Percentiles rank a stretch among this genome's conserved stretches.
These are phyloP conservation scores for Psilocybe mexicana DNA, from an alignment of 1,284 basidiomycete species.

Conservation along the genomic window DNA sequence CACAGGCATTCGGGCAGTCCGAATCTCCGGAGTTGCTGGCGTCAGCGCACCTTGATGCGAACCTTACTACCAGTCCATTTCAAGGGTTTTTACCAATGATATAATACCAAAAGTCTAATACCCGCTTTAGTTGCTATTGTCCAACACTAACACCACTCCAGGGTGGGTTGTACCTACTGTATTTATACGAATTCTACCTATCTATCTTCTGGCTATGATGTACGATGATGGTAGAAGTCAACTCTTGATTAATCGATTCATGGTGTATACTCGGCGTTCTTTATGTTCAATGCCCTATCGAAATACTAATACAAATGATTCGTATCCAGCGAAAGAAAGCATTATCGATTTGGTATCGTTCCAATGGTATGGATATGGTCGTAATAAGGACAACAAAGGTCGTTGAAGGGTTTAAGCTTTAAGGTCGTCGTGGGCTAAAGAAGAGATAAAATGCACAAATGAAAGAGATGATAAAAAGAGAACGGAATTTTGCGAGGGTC, in stretches of 20 bases:
- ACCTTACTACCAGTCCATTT: background rate
- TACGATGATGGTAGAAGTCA: background rate
- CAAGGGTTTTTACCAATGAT: conserved; percentile 9
- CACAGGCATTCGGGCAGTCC: conserved; percentile 12
- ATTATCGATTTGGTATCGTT: background rate
- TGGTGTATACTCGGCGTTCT: background rate
- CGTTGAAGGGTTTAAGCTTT: background rate
- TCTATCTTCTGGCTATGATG: background rate
- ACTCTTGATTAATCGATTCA: background rate
- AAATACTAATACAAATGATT: conserved; percentile 2
- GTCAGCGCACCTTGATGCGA: conserved; percentile 14
- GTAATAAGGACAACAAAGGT: background rate
- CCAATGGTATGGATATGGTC: background rate
- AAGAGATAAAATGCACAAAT: background rate
- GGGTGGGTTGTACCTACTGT: too few species aligned
- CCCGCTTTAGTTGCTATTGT: background rate
- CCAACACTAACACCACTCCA: too few species aligned
- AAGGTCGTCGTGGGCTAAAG: background rate
- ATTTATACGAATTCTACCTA: background rate
- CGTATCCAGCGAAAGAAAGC: background rate
- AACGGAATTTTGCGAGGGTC: background rate
- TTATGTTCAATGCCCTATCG: background rate
- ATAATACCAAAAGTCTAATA: background rate
- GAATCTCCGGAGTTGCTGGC: conserved; percentile 15
- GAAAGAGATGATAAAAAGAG: background rate